Percentiles rank a stretch among this genome's conserved stretches.
Evolutionary conservation across 805 yeast species (phyloP).

Genomic region (Saturnispora hagleri): DNA sequence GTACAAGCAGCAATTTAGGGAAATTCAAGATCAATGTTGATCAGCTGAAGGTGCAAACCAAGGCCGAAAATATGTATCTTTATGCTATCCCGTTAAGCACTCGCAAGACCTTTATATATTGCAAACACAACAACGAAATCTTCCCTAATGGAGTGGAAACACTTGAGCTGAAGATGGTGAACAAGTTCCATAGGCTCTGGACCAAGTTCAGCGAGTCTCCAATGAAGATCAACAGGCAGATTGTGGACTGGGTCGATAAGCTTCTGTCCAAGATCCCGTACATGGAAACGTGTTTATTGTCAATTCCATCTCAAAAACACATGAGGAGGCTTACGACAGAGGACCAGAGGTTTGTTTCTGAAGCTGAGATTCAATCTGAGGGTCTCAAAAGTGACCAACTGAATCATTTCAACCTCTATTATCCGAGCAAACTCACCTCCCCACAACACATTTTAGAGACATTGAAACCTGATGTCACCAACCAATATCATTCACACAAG

Average conservation of each 20-base stretch:
- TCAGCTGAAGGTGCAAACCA: not conserved
- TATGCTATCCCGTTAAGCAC: slow-evolving; percentile 67
- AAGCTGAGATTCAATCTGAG: slow-evolving; percentile 9
- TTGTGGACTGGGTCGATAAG: slow-evolving; percentile 44
- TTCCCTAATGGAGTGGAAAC: slow-evolving; percentile 27
- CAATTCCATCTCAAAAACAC: slow-evolving; percentile 62
- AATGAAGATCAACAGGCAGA: slow-evolving; percentile 43
- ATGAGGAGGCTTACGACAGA: slow-evolving; percentile 38
- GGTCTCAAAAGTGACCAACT: slow-evolving; percentile 22
- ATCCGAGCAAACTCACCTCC: slow-evolving; percentile 34
- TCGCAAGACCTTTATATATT: slow-evolving; percentile 51
- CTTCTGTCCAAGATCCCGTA: slow-evolving; percentile 63
- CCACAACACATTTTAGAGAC: slow-evolving; percentile 28
- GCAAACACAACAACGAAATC: slow-evolving; percentile 42
- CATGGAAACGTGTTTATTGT: slow-evolving; percentile 64
- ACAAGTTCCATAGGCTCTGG: slow-evolving; percentile 56
- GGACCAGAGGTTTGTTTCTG: not conserved
- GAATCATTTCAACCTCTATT: slow-evolving; percentile 37
- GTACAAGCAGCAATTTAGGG: not conserved
- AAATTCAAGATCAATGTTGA: not conserved
- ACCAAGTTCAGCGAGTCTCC: slow-evolving; percentile 46
- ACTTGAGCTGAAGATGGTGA: slow-evolving; percentile 34
- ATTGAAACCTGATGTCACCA: slow-evolving; percentile 33
- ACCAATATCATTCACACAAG: slow-evolving; percentile 43
- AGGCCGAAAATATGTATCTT: slow-evolving; percentile 37